phyloP scores from a whole-genome alignment of 1,139 yeast genomes.

The Kodamaea plutei region DNA sequence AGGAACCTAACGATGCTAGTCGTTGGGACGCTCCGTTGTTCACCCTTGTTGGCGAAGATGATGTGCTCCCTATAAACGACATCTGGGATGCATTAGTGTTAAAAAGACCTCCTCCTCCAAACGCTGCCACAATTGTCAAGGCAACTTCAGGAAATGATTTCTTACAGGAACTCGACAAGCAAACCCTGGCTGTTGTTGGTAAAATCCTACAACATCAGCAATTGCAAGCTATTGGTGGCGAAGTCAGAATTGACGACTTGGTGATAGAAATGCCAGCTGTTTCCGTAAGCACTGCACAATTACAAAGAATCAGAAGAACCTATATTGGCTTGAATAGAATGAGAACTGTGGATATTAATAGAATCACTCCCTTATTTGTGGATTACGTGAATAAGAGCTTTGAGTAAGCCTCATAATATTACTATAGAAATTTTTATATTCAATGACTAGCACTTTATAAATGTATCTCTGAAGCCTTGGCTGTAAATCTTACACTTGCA shows the following conservation, averaged over 20 bases:
- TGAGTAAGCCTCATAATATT: no score
- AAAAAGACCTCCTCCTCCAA: constrained; percentile 64
- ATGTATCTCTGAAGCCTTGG: no score
- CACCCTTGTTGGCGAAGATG: constrained; percentile 55
- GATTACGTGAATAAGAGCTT: constrained; percentile 64
- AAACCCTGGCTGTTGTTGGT: constrained; percentile 60
- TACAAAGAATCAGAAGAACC: constrained; percentile 80
- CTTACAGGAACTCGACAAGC: constrained; percentile 71
- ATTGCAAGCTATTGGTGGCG: constrained; percentile 51
- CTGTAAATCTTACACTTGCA: no score
- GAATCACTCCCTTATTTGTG: constrained; percentile 69
- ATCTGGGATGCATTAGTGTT: constrained; percentile 70
- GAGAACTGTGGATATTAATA: constrained; percentile 61
- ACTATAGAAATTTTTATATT: no score
- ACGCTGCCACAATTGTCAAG: constrained; percentile 70
- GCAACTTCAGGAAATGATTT: constrained; percentile 73
- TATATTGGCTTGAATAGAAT: constrained; percentile 76
- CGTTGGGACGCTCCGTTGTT: constrained; percentile 96
- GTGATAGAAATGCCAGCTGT: constrained; percentile 61
- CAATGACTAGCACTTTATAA: no score
- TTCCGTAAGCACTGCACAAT: constrained; percentile 65
- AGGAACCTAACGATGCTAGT: constrained; percentile 82
- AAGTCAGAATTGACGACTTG: constrained; percentile 37
- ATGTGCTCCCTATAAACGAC: constrained; percentile 54
- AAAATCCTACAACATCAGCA: constrained; percentile 60